Percentiles rank a stretch among this genome's conserved stretches.
phyloP scores from a whole-genome alignment of 306 rosid genomes.

The Quercus glauca region DNA sequence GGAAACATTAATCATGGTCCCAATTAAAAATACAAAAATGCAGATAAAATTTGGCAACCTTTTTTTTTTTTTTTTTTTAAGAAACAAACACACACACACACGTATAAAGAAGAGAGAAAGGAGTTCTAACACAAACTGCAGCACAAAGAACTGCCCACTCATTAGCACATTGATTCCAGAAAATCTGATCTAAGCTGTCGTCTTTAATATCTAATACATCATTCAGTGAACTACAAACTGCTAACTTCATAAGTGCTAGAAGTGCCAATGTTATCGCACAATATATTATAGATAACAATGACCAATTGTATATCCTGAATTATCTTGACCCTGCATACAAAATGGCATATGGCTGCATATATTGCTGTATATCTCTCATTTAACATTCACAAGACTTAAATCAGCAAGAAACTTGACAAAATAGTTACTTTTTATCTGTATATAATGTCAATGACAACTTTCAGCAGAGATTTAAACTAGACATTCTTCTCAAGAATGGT shows the following conservation, averaged over 20 bases:
- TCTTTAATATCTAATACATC: not conserved
- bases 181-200: not conserved
- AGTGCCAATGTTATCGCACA: not conserved
- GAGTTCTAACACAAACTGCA: too few species aligned
- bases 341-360: not conserved
- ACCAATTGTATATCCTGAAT: not conserved
- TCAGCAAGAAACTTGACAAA: not conserved
- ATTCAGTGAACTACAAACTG: not conserved
- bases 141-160: not conserved
- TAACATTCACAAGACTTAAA: not conserved
- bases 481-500: not conserved
- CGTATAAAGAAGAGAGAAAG: too few species aligned
- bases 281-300: not conserved
- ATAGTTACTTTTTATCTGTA: not conserved
- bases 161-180: not conserved
- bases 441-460: not conserved
- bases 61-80: too few species aligned
- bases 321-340: not conserved
- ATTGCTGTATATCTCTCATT: not conserved
- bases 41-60: not conserved
- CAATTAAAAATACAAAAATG: too few species aligned
- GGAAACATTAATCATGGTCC: too few species aligned
- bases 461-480: not conserved
- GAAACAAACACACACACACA: too few species aligned
- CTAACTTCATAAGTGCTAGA: not conserved